phyloP scores from a whole-genome alignment of 2,329 filamentous ascomycete species.

The Cladosporium sp. region DNA sequence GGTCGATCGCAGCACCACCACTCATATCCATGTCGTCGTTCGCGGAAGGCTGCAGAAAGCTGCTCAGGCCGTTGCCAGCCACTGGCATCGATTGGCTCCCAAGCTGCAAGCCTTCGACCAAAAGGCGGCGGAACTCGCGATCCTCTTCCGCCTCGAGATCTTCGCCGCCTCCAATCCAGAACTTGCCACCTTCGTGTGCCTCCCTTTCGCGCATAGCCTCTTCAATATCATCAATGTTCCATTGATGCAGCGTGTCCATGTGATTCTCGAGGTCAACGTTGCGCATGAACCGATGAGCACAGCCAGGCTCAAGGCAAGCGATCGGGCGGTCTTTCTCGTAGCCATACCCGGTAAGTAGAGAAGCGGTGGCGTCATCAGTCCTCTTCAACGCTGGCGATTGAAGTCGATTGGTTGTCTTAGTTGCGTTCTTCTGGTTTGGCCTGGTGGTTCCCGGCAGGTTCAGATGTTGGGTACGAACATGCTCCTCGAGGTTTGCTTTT shows the following conservation, averaged over 20 bases:
- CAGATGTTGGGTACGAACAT: conserved; percentile 80
- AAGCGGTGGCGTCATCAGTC: not conserved
- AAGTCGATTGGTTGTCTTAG: conserved; percentile 4
- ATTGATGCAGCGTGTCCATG: conserved; percentile 47
- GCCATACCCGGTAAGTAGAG: conserved; percentile 56
- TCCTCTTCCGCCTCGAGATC: conserved; percentile 18
- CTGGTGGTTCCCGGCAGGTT: conserved; percentile 18
- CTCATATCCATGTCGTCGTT: not conserved
- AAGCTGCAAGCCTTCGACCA: conserved; percentile 17
- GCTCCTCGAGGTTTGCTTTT: conserved; percentile 78
- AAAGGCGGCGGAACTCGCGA: conserved; percentile 9
- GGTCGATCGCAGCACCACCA: conserved; percentile 6
- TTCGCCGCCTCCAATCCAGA: conserved; percentile 46
- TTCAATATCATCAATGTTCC: conserved; percentile 41
- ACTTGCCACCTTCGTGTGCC: conserved; percentile 44
- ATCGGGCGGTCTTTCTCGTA: conserved; percentile 55
- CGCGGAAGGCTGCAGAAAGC: not conserved
- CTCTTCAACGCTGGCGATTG: not conserved
- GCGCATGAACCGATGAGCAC: conserved; percentile 56
- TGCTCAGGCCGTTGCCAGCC: conserved; percentile 7
- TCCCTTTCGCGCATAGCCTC: conserved; percentile 40
- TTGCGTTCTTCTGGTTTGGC: conserved; percentile 14
- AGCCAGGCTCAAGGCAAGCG: conserved; percentile 52
- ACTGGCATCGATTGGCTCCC: conserved; percentile 7
- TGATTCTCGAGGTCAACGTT: conserved; percentile 61